Conservation (phyloP, 2,329 filamentous ascomycete genomes). For the Thielaviopsis populi region DNA sequence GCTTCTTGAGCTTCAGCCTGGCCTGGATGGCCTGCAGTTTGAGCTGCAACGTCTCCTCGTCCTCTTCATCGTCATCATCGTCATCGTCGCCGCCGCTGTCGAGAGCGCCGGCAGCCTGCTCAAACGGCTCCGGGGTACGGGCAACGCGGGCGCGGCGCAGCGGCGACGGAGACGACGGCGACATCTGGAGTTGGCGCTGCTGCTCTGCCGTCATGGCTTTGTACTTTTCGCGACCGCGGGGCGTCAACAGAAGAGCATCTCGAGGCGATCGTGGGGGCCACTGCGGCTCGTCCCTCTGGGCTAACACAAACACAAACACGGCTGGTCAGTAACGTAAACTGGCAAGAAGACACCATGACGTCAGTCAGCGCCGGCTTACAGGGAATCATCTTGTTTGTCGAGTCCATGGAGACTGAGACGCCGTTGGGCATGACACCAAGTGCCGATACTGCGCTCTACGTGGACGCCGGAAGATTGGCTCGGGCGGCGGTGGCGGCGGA, state of each 20-base stretch:
- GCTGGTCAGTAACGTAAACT: neutral
- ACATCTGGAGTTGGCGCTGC: constrained; percentile 43
- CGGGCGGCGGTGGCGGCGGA: neutral
- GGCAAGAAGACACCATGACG: neutral
- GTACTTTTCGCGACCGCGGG: constrained; percentile 63
- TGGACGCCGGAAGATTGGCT: neutral
- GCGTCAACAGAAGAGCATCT: constrained; percentile 51
- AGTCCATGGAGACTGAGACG: constrained; percentile 14
- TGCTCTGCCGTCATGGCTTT: constrained; percentile 20
- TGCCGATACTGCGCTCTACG: neutral
- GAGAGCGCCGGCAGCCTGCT: constrained; percentile 19
- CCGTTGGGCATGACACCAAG: constrained; percentile 12
- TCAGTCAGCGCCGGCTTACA: constrained; percentile 11
- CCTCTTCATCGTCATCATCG: constrained; percentile 51
- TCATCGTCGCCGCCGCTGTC: constrained; percentile 27
- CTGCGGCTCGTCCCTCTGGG: constrained; percentile 31
- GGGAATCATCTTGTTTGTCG: constrained; percentile 16
- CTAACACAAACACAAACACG: constrained; percentile 22
- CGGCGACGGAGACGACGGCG: constrained; percentile 55
- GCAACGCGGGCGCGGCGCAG: constrained; percentile 19
- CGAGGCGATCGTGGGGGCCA: constrained; percentile 55
- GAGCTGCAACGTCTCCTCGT: constrained; percentile 78
- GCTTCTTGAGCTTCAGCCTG: constrained; percentile 69
- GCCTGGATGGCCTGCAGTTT: constrained; percentile 82
- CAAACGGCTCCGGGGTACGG: constrained; percentile 18